Conservation (phyloP, 495 filamentous ascomycete species). For the Aspergillus heteromorphus region DNA sequence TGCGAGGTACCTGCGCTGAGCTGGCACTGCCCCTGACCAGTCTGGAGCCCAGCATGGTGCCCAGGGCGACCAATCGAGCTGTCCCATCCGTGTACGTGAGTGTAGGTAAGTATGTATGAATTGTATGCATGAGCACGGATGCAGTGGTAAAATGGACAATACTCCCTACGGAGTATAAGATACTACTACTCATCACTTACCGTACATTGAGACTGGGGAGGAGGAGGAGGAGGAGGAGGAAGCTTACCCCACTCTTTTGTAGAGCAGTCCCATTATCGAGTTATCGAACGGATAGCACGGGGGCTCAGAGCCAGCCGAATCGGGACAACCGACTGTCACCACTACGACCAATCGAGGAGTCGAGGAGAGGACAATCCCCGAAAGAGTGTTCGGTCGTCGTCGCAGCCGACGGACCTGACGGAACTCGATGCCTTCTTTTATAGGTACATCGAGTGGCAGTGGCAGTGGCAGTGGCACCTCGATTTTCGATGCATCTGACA, state of each 20-base stretch:
- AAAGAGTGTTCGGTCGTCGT: not conserved
- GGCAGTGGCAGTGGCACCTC: not conserved
- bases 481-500: slow-evolving; percentile 15
- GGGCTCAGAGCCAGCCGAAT: not conserved
- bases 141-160: no score
- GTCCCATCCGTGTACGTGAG: not conserved
- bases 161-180: no score
- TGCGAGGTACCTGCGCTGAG: not conserved
- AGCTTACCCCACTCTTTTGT: not conserved
- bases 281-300: not conserved
- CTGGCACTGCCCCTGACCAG: not conserved
- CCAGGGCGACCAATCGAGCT: not conserved
- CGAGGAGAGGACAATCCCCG: not conserved
- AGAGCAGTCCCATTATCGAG: not conserved
- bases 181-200: not conserved
- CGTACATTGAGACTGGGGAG: not conserved
- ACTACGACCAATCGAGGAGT: not conserved
- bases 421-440: not conserved
- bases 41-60: not conserved
- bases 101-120: not conserved
- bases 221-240: not conserved
- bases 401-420: not conserved
- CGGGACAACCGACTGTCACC: not conserved
- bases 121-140: not conserved
- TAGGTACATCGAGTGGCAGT: no score